These are phyloP conservation scores for Lecanoromycetidae sp. DNA, from an alignment of 2,329 filamentous ascomycete species.

Conservation along the genomic window DNA sequence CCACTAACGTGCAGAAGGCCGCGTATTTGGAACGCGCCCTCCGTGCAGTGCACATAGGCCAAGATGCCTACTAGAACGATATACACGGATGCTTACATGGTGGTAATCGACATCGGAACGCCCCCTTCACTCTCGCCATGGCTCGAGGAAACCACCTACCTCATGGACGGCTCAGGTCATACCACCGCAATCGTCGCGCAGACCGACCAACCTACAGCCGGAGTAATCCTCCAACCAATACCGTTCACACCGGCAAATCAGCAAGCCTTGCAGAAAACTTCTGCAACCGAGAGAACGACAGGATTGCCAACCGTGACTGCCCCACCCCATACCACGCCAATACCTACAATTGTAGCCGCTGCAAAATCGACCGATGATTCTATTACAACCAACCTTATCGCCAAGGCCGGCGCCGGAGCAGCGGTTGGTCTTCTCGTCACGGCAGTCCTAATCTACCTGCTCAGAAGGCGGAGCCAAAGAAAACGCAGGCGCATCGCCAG, in stretches of 20 bases:
- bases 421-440: neutral
- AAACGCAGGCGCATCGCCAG: neutral
- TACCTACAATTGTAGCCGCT: neutral
- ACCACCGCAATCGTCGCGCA: constrained; percentile 5
- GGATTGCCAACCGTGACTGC: neutral
- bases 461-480: neutral
- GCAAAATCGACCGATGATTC: neutral
- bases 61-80: constrained; percentile 1
- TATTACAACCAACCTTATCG: neutral
- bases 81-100: constrained; percentile 1
- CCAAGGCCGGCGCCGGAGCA: neutral
- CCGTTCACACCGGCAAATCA: neutral
- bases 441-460: neutral
- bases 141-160: constrained; percentile 8
- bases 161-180: neutral
- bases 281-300: neutral
- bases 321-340: neutral
- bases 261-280: no score
- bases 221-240: neutral
- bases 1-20: no score
- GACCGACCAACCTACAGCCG: constrained; percentile 1
- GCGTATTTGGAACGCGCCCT: no score
- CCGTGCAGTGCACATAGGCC: no score
- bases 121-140: neutral
- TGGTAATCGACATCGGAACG: constrained; percentile 1